Evolutionary conservation across 2,329 filamentous ascomycete species (phyloP).

Genomic region (Diaporthe humulicola): DNA sequence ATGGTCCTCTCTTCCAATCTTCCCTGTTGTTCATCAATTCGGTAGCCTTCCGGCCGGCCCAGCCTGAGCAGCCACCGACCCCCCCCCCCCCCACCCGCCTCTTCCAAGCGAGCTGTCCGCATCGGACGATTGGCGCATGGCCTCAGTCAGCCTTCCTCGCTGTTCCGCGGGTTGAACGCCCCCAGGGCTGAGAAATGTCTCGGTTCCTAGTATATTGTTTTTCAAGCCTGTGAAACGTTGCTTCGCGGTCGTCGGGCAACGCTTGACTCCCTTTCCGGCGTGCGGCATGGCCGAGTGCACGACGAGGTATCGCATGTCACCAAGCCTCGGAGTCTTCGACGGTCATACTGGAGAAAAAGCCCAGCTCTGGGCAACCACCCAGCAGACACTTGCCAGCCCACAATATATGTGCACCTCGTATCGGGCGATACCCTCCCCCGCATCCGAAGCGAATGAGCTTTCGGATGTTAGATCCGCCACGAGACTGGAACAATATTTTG

Average conservation of each 20-base stretch:
- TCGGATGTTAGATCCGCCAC: neutral
- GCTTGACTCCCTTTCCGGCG: neutral
- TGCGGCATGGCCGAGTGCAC: neutral
- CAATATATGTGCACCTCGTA: constrained; percentile 23
- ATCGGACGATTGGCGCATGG: constrained; percentile 24
- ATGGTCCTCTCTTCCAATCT: neutral
- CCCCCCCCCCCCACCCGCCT: neutral
- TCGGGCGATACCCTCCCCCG: neutral
- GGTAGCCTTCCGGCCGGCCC: constrained; percentile 19
- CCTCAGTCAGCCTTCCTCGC: constrained; percentile 13
- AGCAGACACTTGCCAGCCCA: constrained; percentile 9
- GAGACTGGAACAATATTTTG: neutral
- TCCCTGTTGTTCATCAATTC: neutral
- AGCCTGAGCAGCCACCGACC: neutral
- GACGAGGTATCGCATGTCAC: neutral
- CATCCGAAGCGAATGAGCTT: constrained; percentile 12
- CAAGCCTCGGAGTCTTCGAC: neutral
- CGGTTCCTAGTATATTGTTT: neutral
- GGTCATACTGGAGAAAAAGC: neutral
- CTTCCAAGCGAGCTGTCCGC: constrained; percentile 1
- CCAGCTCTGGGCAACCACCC: constrained; percentile 2
- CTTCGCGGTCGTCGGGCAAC: constrained; percentile 1
- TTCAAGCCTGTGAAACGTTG: neutral
- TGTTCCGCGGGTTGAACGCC: neutral
- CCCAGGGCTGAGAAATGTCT: constrained; percentile 14